Conservation (phyloP, 257 asterid species). For the Nicotiana obtusifolia region DNA sequence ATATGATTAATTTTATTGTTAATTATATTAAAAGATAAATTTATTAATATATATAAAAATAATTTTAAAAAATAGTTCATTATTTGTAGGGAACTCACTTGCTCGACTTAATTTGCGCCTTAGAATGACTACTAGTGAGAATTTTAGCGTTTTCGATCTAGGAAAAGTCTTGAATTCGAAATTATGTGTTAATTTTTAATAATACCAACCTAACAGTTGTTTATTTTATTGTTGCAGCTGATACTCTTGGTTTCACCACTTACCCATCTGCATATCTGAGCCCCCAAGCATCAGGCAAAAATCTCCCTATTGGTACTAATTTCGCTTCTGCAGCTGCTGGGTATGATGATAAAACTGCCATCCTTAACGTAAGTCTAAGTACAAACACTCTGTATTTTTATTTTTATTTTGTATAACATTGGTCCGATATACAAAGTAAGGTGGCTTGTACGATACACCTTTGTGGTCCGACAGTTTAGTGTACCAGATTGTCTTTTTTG, state of each 20-base stretch:
- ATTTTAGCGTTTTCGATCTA: not conserved
- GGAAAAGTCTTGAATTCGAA: not conserved
- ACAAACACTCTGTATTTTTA: not conserved
- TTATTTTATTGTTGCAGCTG: conserved; percentile 43
- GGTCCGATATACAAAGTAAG: too few species aligned
- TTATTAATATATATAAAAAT: too few species aligned
- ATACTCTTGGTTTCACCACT: conserved; percentile 65
- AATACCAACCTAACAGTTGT: too few species aligned
- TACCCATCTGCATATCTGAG: conserved; percentile 82
- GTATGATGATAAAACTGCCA: conserved; percentile 79
- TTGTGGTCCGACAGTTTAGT: too few species aligned
- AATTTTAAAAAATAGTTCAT: too few species aligned
- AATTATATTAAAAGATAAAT: too few species aligned
- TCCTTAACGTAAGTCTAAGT: conserved; percentile 38
- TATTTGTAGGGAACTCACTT: too few species aligned
- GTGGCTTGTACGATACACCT: too few species aligned
- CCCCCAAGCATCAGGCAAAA: conserved; percentile 88
- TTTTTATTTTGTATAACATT: too few species aligned
- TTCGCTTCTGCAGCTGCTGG: conserved; percentile 97
- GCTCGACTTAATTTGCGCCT: not conserved
- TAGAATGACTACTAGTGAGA: not conserved
- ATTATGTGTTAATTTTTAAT: not conserved
- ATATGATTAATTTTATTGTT: too few species aligned
- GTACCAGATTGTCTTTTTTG: too few species aligned
- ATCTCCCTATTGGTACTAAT: conserved; percentile 69